Conservation (phyloP, 129 eudicot genomes). For the sunflower (Helianthus annuus) region HanXRQr2.0-SUNRISE NC_035448.2:75853929-75854428, state of each 20-base stretch:
- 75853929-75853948: too few species aligned
- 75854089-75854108: too few species aligned
- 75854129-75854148: too few species aligned
- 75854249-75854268: neutral
- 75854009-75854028: too few species aligned
- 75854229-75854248: neutral
- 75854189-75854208: neutral
- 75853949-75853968: too few species aligned
- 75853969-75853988: too few species aligned
- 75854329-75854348: slow-evolving; percentile 9
- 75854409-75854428: neutral
- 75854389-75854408: slow-evolving; percentile 17
- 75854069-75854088: too few species aligned
- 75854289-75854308: slow-evolving; percentile 25
- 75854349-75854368: slow-evolving; percentile 7
- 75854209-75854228: neutral
- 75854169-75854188: neutral
- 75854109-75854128: too few species aligned
- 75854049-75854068: too few species aligned
- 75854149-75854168: too few species aligned
- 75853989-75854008: too few species aligned
- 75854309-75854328: slow-evolving; percentile 20
- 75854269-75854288: neutral
- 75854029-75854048: too few species aligned
- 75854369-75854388: slow-evolving; percentile 37